Base-by-base conservation (phyloP, 2,329 filamentous ascomycete genomes). In the Monosporascus sp. region DNA sequence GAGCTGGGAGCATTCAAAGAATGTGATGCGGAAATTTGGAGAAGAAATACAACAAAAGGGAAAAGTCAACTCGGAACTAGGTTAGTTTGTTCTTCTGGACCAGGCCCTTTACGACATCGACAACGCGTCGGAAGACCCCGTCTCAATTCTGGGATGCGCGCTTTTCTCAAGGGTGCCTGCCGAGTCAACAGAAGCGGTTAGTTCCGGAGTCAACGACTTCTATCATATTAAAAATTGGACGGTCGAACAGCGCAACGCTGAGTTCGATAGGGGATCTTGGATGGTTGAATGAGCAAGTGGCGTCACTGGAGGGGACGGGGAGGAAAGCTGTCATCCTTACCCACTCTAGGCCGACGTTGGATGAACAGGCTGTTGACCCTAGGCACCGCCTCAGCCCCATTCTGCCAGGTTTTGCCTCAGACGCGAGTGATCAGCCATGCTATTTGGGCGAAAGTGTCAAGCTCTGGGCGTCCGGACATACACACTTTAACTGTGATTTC, bases 161-260 rank as follows among this genome's bases (percentile, higher is more conserved):
- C 68, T 84, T 3, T 80, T 78, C 65, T 82, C 80, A 0, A 51
- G 63, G 8, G 65, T 84, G 26, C 68, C 71, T 1, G 51, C 68
- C 0, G 60, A 69, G n/a, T 67, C 72, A 7, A 57, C 61, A 7
- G 65, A 69, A 37, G 60, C 53, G 0, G 73, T 82, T 15, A 71
- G 69, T 48, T 61, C 72, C 37, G 68, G 74, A 0, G 58, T 82
- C 8, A 78, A 78, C 45, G 79, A 82, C 65, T 84, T 83, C 56
- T 78, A 72, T 57, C 60, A 72, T 1, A 80, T 72, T n/a, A 46
- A 60, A 0, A 62, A 69, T 5, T 78, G 75, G 74, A 62, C 65
- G 14, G 58, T 74, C 1, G 61, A 65, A 1, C 28, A 60, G 18
- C 75, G 78, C 60, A 71, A 67, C 37, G 61, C 53, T 4, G 65